Base-by-base conservation (phyloP, 768 basidiomycete genomes). In the Coprinellus micaceus region DNA sequence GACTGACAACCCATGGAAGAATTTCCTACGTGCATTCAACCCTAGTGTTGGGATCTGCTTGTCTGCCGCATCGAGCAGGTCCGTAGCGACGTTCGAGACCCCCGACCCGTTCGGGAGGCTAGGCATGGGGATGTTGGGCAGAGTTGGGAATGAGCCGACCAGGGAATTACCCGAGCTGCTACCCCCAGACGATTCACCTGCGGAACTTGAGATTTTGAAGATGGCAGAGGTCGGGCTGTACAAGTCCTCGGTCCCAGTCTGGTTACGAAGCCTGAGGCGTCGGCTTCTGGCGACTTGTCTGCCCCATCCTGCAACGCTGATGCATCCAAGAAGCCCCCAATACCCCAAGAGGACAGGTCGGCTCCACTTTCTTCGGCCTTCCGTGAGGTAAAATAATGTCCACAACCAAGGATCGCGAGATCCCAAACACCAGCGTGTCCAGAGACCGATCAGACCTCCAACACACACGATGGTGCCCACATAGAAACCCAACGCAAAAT, bases 221-320 rank as follows among this genome's bases (percentile, higher is more conserved):
- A 25, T 24, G n/a, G 26, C 45, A 6, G 51, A 25, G 45, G 30
- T 36, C n/a, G 37, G 30, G 11, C n/a, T 22, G 44, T 33, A 26
- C 40, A 52, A 26, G 13, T 57, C 47, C 4, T 13, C 24, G 15
- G 50, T 11, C n/a, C 56, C 43, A 3, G 41, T 40, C 26, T 57
- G 56, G 58, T 74, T 77, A 61, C 83, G 71, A 15, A 80, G 74
- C 49, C 88, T 75, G 64, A 86, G 86, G 60, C 83, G 77, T 56
- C 93, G 76, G 1, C 88, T 84, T 57, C 94, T 78, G 4, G 86
- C 87, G 47, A 98, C 72, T 69, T 97, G 95, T 49, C 94, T 79
- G 68, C 85, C 94, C 97, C 97, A 98, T 0, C 92, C 95, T 7
- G 89, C 94, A 22, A 98, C 91, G 56, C 93, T 95, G 55, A 96